These are phyloP conservation scores for Mitragyna speciosa DNA, from an alignment of 257 asterid genomes.

Conservation along the genomic window DNA sequence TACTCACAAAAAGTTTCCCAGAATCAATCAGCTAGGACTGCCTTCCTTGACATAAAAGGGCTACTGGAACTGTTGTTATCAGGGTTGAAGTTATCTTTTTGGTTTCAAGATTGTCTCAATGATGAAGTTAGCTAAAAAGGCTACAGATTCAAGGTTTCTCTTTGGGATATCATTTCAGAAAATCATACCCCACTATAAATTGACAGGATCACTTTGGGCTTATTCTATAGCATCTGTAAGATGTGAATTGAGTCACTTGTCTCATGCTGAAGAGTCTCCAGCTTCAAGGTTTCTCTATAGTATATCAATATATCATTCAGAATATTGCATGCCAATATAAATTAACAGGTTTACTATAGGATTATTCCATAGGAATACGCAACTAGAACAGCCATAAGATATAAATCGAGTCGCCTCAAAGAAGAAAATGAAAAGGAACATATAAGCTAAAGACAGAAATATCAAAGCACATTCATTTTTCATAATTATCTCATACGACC, in stretches of 20 bases:
- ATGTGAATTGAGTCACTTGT: too few species aligned
- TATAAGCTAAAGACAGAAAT: neutral
- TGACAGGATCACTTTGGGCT: neutral
- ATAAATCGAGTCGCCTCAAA: neutral
- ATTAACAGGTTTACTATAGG: too few species aligned
- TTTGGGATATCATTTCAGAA: neutral
- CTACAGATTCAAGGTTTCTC: neutral
- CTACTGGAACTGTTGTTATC: neutral
- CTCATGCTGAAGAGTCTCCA: too few species aligned
- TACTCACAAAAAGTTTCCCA: neutral
- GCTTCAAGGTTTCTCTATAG: too few species aligned
- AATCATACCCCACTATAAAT: neutral
- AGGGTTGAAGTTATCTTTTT: neutral
- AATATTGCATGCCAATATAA: neutral
- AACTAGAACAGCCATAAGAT: neutral
- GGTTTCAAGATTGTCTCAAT: neutral
- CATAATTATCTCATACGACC: neutral
- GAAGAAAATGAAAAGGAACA: neutral
- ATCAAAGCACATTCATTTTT: neutral
- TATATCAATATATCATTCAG: neutral
- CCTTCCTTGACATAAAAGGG: neutral
- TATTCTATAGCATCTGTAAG: too few species aligned
- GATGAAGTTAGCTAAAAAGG: neutral
- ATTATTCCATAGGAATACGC: too few species aligned
- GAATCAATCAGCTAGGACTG: neutral